A percentile compares a stretch with the other conserved stretches of the same genome.
Conservation (phyloP, 1,284 basidiomycete genomes). For the Marasmius fiardii region DNA sequence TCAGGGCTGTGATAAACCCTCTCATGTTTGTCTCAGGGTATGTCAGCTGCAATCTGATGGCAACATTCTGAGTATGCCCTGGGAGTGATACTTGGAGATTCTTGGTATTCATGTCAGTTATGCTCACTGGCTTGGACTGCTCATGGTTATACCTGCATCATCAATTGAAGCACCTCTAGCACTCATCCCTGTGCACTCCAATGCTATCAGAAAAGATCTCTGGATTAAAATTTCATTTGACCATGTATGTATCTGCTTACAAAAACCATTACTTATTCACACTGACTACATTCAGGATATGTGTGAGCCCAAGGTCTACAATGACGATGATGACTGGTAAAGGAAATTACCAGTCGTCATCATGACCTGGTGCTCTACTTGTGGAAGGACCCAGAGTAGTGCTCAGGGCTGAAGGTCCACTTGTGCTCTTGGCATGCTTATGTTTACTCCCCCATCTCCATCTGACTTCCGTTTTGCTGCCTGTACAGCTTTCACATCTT, state of each 20-base stretch:
- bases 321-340: neutral
- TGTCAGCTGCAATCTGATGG: slow-evolving; percentile 12
- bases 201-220: too few relatives aligned
- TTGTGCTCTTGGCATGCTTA: too few relatives aligned
- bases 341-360: too few relatives aligned
- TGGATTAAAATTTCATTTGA: neutral
- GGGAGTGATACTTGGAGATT: slow-evolving; percentile 18
- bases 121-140: neutral
- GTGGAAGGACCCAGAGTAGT: too few relatives aligned
- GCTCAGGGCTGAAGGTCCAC: too few relatives aligned
- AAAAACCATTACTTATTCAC: neutral
- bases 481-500: neutral
- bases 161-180: slow-evolving; percentile 10
- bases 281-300: neutral
- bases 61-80: slow-evolving; percentile 20
- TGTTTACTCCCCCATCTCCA: neutral
- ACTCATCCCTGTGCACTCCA: slow-evolving; percentile 1
- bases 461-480: too few relatives aligned
- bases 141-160: slow-evolving; percentile 2
- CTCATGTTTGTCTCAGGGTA: slow-evolving; percentile 18
- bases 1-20: slow-evolving; percentile 3
- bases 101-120: slow-evolving; percentile 10
- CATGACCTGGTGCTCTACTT: too few relatives aligned
- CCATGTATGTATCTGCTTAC: neutral
- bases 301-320: neutral